Conservation (phyloP, 257 asterid genomes). For the Hygrophila difformis region DNA sequence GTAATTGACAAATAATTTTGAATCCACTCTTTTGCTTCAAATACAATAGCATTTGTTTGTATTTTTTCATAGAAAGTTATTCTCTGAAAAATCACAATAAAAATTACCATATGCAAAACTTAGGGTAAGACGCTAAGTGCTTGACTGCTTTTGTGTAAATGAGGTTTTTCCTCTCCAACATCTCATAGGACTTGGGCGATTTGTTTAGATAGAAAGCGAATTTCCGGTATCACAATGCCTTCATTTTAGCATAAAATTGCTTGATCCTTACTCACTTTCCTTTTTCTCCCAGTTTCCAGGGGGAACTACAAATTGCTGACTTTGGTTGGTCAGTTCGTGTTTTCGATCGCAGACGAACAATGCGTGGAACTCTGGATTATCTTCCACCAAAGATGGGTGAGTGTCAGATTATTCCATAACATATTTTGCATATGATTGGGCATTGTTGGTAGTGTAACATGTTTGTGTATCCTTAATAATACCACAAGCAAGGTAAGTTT, state of each 20-base stretch:
- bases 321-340: slow-evolving; percentile 99
- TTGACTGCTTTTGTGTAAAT: too few relatives aligned
- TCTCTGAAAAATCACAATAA: too few relatives aligned
- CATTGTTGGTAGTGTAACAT: neutral
- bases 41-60: too few relatives aligned
- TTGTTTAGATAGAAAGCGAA: too few relatives aligned
- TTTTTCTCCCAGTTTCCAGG: slow-evolving; percentile 44
- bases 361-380: slow-evolving; percentile 98
- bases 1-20: too few relatives aligned
- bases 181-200: too few relatives aligned
- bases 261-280: slow-evolving; percentile 13
- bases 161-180: too few relatives aligned
- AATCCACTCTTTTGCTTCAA: too few relatives aligned
- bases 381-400: slow-evolving; percentile 99
- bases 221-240: too few relatives aligned
- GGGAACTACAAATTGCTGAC: slow-evolving; percentile 92
- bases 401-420: slow-evolving; percentile 3
- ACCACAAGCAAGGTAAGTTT: neutral
- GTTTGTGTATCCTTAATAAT: neutral
- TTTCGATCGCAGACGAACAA: slow-evolving; percentile 84
- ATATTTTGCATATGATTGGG: neutral
- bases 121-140: too few relatives aligned
- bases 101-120: too few relatives aligned
- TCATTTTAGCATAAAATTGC: slow-evolving; percentile 1
- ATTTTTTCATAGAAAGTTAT: too few relatives aligned